These are phyloP conservation scores for Umbelopsis sp. DNA, from an alignment of 192 early-diverging fungal genomes.

Conservation along the genomic window DNA sequence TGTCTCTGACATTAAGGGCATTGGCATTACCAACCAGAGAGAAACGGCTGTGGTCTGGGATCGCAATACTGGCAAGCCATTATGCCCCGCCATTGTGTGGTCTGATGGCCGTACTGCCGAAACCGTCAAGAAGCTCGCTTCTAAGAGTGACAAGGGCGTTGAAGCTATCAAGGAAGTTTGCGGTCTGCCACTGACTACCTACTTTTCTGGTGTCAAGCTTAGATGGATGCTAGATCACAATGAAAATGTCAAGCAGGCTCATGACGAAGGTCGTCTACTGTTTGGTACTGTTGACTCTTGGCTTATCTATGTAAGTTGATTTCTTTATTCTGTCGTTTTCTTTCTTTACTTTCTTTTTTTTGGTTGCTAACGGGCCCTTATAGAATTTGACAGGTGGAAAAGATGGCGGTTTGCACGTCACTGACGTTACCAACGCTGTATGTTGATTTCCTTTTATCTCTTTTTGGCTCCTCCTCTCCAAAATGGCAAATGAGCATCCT, in stretches of 20 bases:
- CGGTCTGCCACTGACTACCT: conserved; percentile 89
- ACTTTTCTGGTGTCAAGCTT: conserved; percentile 91
- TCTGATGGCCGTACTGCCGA: conserved; percentile 82
- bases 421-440: conserved; percentile 90
- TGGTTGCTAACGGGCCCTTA: background rate
- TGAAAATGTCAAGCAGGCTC: conserved; percentile 66
- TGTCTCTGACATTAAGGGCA: conserved; percentile 56
- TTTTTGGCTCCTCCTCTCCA: background rate
- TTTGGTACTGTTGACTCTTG: conserved; percentile 95
- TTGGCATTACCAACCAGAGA: conserved; percentile 95
- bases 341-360: background rate
- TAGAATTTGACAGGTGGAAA: conserved; percentile 84
- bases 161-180: conserved; percentile 57
- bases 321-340: background rate
- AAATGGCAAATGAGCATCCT: background rate
- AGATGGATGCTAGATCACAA: conserved; percentile 91
- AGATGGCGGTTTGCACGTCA: conserved; percentile 71
- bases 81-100: conserved; percentile 93
- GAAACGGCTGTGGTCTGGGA: conserved; percentile 95
- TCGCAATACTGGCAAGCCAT: conserved; percentile 69
- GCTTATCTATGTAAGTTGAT: conserved; percentile 77
- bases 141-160: conserved; percentile 38
- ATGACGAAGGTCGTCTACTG: conserved; percentile 69
- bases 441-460: background rate
- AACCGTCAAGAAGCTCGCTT: conserved; percentile 64